A percentile compares a stretch with the other conserved stretches of the same genome.
phyloP scores from a whole-genome alignment of 164 flowering plant genomes.

The Nelumbo lutea region DNA sequence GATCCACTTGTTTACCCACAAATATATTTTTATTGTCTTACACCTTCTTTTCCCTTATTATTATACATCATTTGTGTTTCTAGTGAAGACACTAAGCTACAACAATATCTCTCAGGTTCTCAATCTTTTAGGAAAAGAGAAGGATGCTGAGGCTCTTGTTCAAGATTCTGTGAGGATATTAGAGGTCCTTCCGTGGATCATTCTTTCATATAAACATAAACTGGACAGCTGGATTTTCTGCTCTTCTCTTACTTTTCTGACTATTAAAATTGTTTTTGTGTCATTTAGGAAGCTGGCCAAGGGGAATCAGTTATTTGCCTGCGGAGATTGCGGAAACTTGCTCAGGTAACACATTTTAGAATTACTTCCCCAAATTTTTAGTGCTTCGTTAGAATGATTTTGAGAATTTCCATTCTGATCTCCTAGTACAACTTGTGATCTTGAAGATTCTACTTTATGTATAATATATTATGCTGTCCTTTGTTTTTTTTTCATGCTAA shows the following conservation, averaged over 20 bases:
- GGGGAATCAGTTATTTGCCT: constrained; percentile 63
- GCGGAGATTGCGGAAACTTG: constrained; percentile 62
- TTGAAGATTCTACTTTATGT: no score
- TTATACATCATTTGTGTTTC: not conserved
- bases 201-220: not conserved
- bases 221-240: not conserved
- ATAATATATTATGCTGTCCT: no score
- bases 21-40: not conserved
- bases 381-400: constrained; percentile 5
- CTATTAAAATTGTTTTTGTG: constrained; percentile 3
- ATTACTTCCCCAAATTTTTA: not conserved
- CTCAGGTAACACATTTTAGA: constrained; percentile 46
- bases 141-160: constrained; percentile 67
- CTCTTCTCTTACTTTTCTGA: constrained; percentile 1
- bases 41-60: not conserved
- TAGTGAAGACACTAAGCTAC: not conserved
- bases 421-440: no score
- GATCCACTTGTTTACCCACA: no score
- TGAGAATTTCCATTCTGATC: not conserved
- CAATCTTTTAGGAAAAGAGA: constrained; percentile 64
- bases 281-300: constrained; percentile 60
- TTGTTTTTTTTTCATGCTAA: no score
- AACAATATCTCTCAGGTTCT: constrained; percentile 43
- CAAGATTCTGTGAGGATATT: constrained; percentile 70
- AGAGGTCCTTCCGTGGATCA: constrained; percentile 45